Evolutionary conservation across 1,284 basidiomycete genomes (phyloP), one percentile per base, ranked within the genome.

Genomic region (Ganoderma sinense): DNA sequence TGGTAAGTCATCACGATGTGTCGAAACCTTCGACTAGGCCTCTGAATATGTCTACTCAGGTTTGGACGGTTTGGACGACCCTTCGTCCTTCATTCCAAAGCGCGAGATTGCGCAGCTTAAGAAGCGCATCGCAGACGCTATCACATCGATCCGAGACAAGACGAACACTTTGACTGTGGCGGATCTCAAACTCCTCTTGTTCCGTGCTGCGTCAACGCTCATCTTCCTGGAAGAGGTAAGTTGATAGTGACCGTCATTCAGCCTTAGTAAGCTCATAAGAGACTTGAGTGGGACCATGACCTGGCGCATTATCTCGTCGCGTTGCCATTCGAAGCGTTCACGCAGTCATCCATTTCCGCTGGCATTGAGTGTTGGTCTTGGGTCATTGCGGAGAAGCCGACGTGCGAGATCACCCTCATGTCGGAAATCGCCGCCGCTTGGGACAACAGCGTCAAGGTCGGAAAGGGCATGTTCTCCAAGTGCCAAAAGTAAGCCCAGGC

Each of bases 291-390:
- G 77, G 95, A 99, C 73, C 89, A 94, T 77, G 94, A 95, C 48
- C 85, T 99, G 11, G 83, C 99, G 4, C 94, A 97, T 80, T 93
- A 94, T 78, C 84, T 99, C 33, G 97, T 99, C 10, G 88, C 88
- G 33, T 82, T 99, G 20, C 98, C 98, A 0, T 94, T 99, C 76
- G 92, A 93, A 67, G 91, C 95, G 4, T 96, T 97, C 75, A 96
- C 95, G 0, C 96, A 97, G 0, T 86, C 94, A 5, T 90, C 97
- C 0, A 89, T 99, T 69, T 88, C 93, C 11, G 90, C 94, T 1
- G 97, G 96, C 0, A 93, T 97, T 63, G 96, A 98, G 79, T 93
- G 95, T 5, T 99, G 98, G 98, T 96, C 94, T 2, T 99, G 97
- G 97, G 86, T 99, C 0, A 94, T 99, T 62, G 91, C 95, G 20